A percentile compares a stretch with the other conserved stretches of the same genome.
These are phyloP conservation scores for Apiotrichum sp. DNA, from an alignment of 1,284 basidiomycete genomes.

Conservation along the genomic window DNA sequence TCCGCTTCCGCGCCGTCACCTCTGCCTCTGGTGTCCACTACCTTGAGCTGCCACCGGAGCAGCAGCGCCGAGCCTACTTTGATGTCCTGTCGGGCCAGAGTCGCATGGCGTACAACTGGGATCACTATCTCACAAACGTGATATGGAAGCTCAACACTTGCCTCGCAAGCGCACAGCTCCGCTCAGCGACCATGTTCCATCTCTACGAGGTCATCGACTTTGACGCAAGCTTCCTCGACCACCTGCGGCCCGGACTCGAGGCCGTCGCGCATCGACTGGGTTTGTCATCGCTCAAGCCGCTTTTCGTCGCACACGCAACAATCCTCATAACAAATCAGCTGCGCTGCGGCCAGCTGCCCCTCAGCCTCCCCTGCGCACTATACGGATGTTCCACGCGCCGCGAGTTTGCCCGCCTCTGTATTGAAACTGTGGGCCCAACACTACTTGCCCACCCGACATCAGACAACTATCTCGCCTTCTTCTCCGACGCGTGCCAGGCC, in stretches of 20 bases:
- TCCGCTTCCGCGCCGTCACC: constrained; percentile 69
- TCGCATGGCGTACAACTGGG: constrained; percentile 39
- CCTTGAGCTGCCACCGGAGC: constrained; percentile 18
- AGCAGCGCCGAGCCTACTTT: constrained; percentile 25
- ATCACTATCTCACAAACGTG: constrained; percentile 70
- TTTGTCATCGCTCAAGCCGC: constrained; percentile 56
- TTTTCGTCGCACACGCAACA: constrained; percentile 73
- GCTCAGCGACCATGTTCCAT: constrained; percentile 84
- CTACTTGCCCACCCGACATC: constrained; percentile 5
- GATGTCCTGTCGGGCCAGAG: constrained; percentile 16
- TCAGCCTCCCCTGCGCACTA: constrained; percentile 61
- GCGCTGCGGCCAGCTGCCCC: constrained; percentile 51
- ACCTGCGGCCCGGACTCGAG: constrained; percentile 61
- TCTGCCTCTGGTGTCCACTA: constrained; percentile 52
- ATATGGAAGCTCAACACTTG: constrained; percentile 77
- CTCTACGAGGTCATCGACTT: constrained; percentile 63
- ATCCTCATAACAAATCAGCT: constrained; percentile 53
- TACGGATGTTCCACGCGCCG: constrained; percentile 34
- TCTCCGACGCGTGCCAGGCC: constrained; percentile 27
- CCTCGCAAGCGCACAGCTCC: constrained; percentile 67
- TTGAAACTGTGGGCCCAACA: constrained; percentile 19
- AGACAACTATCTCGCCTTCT: constrained; percentile 10
- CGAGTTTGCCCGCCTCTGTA: constrained; percentile 21
- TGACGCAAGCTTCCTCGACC: constrained; percentile 51
- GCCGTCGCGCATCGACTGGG: constrained; percentile 66